Conservation (phyloP, 768 basidiomycete species). For the Candolleomyces eurysporus region DNA sequence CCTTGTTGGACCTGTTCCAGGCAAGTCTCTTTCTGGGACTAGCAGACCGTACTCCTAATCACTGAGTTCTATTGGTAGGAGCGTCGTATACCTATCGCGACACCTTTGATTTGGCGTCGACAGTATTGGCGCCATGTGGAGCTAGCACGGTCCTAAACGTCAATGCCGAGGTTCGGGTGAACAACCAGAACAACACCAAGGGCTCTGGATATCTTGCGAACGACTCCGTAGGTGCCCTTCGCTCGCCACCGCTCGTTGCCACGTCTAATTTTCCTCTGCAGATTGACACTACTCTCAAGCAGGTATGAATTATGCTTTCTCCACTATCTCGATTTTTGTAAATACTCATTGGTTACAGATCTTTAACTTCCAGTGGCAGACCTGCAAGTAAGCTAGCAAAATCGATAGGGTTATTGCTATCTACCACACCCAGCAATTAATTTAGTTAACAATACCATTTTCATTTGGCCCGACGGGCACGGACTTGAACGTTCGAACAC, state of each 20-base stretch:
- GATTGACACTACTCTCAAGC: slow-evolving; percentile 13
- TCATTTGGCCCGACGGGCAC: too few species aligned
- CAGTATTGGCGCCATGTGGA: slow-evolving; percentile 21
- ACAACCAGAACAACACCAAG: slow-evolving; percentile 19
- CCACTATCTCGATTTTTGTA: neutral
- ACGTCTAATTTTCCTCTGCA: slow-evolving; percentile 3
- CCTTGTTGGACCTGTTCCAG: slow-evolving; percentile 18
- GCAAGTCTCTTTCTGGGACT: neutral
- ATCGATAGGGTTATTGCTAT: too few species aligned
- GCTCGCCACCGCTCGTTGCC: neutral
- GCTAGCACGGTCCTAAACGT: slow-evolving; percentile 20
- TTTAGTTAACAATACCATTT: too few species aligned
- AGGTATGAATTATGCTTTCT: neutral
- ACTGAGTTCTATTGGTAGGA: slow-evolving; percentile 9
- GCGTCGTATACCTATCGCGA: slow-evolving; percentile 23
- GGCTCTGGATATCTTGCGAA: slow-evolving; percentile 22
- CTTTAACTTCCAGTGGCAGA: slow-evolving; percentile 21
- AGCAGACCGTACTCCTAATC: neutral
- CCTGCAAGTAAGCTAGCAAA: slow-evolving; percentile 12
- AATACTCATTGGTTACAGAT: slow-evolving; percentile 7
- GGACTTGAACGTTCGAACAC: too few species aligned
- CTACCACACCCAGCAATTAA: too few species aligned
- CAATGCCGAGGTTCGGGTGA: slow-evolving; percentile 20
- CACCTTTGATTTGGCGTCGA: slow-evolving; percentile 22
- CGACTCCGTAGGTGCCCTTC: slow-evolving; percentile 16